These are phyloP conservation scores for Gastrodia elata DNA, from an alignment of 106 monocot species.

Conservation along the genomic window DNA sequence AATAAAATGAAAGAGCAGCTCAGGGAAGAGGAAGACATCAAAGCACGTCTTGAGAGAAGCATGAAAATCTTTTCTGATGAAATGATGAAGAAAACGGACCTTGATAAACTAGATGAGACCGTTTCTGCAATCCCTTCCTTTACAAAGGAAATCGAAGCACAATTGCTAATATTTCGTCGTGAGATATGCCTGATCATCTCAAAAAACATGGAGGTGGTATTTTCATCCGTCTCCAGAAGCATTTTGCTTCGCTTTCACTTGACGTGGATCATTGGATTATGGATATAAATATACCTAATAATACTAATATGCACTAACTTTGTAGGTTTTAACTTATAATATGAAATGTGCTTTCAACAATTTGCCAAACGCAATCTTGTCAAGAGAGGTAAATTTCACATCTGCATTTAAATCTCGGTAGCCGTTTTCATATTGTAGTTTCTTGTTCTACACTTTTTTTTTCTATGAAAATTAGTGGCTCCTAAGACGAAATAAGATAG, in stretches of 20 bases:
- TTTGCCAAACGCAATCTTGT: constrained; percentile 8
- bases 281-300: neutral
- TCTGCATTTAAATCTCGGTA: neutral
- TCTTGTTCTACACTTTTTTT: neutral
- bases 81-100: constrained; percentile 32
- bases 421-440: neutral
- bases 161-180: constrained; percentile 31
- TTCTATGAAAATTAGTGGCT: neutral
- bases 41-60: constrained; percentile 49
- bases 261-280: neutral
- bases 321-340: constrained; percentile 32
- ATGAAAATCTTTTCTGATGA: constrained; percentile 44
- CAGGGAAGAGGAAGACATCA: constrained; percentile 73
- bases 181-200: constrained; percentile 35
- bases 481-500: neutral
- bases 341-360: constrained; percentile 25
- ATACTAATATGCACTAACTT: constrained; percentile 2
- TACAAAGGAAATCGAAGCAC: constrained; percentile 47
- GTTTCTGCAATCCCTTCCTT: constrained; percentile 34
- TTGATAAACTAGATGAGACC: constrained; percentile 50
- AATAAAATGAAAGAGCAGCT: constrained; percentile 34
- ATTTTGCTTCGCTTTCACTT: neutral
- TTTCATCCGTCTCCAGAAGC: neutral
- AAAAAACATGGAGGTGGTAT: constrained; percentile 58
- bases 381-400: constrained; percentile 23